Evolutionary conservation across 768 basidiomycete species (phyloP).

Genomic region (Boletus subcaerulescens): DNA sequence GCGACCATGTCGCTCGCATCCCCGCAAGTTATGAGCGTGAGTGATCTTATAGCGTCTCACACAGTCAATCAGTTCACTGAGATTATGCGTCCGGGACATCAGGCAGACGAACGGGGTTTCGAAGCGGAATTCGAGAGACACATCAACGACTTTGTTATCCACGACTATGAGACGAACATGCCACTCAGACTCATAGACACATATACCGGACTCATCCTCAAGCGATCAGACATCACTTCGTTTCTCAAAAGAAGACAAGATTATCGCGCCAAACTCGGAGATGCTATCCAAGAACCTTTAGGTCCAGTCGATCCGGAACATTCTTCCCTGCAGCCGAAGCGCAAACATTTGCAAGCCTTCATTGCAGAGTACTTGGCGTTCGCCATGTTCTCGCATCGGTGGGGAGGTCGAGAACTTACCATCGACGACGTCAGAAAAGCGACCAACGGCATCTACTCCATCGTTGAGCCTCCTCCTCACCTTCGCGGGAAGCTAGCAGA

Average conservation of each 20-base stretch:
- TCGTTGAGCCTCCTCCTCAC: background rate
- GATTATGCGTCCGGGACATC: background rate
- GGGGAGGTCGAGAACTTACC: constrained; percentile 17
- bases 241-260: constrained; percentile 17
- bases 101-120: constrained; percentile 6
- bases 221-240: constrained; percentile 12
- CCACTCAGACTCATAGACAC: constrained; percentile 26
- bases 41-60: background rate
- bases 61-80: background rate
- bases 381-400: constrained; percentile 29
- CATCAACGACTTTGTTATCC: constrained; percentile 14
- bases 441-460: constrained; percentile 17
- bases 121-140: constrained; percentile 10
- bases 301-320: background rate
- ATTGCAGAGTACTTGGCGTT: constrained; percentile 21
- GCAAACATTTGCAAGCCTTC: constrained; percentile 8
- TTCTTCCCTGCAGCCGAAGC: background rate
- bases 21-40: constrained; percentile 3
- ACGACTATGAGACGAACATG: constrained; percentile 15
- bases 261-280: constrained; percentile 5
- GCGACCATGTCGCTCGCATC: background rate
- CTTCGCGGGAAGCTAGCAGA: background rate
- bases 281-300: constrained; percentile 1
- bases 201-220: constrained; percentile 24
- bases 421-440: constrained; percentile 17